Evolutionary conservation across 805 yeast species (phyloP).

Genomic region (Metschnikowia matae): DNA sequence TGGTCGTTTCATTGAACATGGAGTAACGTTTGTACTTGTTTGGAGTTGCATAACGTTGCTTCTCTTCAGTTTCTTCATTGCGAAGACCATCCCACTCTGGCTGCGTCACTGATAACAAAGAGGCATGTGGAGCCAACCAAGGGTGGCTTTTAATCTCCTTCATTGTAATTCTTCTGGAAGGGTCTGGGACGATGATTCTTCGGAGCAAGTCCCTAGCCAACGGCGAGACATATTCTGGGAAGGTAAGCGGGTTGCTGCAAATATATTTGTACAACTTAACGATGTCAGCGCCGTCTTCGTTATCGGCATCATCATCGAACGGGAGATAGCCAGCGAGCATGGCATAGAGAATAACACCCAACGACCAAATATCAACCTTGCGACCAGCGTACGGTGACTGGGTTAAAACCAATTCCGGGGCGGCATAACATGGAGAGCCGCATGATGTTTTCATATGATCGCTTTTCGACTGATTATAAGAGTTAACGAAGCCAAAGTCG

Average conservation of each 20-base stretch:
- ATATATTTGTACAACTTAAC: slow-evolving; percentile 87
- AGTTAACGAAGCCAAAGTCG: slow-evolving; percentile 94
- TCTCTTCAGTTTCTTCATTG: slow-evolving; percentile 25
- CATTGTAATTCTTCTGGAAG: slow-evolving; percentile 66
- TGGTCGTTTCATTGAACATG: slow-evolving; percentile 40
- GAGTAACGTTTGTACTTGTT: slow-evolving; percentile 42
- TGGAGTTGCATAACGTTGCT: slow-evolving; percentile 8
- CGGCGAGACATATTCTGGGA: slow-evolving; percentile 90
- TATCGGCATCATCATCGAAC: slow-evolving; percentile 94
- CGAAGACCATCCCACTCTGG: slow-evolving; percentile 79
- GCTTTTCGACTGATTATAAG: slow-evolving; percentile 52
- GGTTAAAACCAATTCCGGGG: slow-evolving; percentile 91
- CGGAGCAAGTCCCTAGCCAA: slow-evolving; percentile 87
- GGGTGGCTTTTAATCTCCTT: slow-evolving; percentile 73
- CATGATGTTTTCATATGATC: slow-evolving; percentile 93
- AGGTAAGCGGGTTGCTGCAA: slow-evolving; percentile 85
- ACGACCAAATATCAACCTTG: slow-evolving; percentile 95
- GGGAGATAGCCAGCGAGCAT: slow-evolving; percentile 97
- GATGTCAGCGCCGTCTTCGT: slow-evolving; percentile 94
- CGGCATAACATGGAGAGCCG: slow-evolving; percentile 98
- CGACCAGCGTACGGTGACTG: slow-evolving; percentile 85
- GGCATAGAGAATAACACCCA: slow-evolving; percentile 92
- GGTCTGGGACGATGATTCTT: slow-evolving; percentile 80
- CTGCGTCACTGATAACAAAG: slow-evolving; percentile 79
- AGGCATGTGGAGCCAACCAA: slow-evolving; percentile 84